Percentiles rank a stretch among this genome's conserved stretches.
Evolutionary conservation across 257 asterid species (phyloP).

Genomic region (Fraxinus excelsior): DNA sequence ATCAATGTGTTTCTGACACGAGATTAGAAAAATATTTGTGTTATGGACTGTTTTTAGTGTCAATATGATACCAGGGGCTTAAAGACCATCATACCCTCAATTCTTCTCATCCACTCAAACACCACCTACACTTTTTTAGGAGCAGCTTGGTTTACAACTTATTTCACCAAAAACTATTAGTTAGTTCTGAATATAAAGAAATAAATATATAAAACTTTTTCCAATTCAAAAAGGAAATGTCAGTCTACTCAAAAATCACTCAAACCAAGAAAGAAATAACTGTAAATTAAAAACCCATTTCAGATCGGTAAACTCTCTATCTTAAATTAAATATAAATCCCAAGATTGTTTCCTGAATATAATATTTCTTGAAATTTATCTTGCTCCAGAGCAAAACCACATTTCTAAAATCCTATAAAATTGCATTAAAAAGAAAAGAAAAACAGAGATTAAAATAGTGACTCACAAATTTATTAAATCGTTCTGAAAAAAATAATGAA

Average conservation of each 20-base stretch:
- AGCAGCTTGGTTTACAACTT: not conserved
- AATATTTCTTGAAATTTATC: not conserved
- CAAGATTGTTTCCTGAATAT: constrained; percentile 5
- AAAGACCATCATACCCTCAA: constrained; percentile 54
- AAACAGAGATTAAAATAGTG: not conserved
- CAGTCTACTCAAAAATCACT: not conserved
- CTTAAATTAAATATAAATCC: constrained; percentile 20
- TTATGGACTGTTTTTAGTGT: constrained; percentile 36
- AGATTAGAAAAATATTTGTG: constrained; percentile 45
- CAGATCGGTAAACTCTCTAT: constrained; percentile 16
- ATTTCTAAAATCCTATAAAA: not conserved
- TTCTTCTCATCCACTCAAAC: constrained; percentile 7
- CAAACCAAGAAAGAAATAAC: constrained; percentile 17
- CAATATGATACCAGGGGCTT: constrained; percentile 28
- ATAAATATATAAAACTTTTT: not conserved
- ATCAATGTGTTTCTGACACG: constrained; percentile 50
- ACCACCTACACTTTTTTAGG: constrained; percentile 1
- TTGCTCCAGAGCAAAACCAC: not conserved
- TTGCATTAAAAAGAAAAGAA: not conserved
- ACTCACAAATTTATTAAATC: not conserved
- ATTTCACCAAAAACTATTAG: not conserved
- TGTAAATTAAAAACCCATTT: not conserved
- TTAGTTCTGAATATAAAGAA: too few relatives aligned
- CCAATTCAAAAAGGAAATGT: constrained; percentile 1
- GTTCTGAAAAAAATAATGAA: too few relatives aligned